Evolutionary conservation across 495 filamentous ascomycete species (phyloP), one percentile per base, ranked within the genome.

Genomic region (Tuber brumale): DNA sequence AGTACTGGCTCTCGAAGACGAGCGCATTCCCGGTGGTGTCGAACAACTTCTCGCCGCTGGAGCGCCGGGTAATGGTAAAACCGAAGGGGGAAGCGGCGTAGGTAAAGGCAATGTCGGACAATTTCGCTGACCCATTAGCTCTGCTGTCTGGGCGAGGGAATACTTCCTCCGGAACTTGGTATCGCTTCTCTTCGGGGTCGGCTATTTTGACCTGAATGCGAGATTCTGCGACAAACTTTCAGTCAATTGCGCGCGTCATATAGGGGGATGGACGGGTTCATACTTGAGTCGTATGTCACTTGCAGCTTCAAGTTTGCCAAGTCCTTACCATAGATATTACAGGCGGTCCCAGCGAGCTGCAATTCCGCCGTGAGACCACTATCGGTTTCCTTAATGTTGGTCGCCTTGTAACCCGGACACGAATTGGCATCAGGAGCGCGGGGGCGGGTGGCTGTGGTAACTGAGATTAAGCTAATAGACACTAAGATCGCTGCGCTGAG

Each of bases 191-290:
- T n/a, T 87, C 89, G 39, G 88, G 85, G 84, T 96, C 93, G 75
- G 91, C 89, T 75, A 97, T 94, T 82, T 92, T 90, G 78, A 96
- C 91, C 83, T 95, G 93, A 16, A 96, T 89, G 27, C 93, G 91
- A 41, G 87, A 86, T 57, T 92, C 92, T 94, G 69, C 14, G 46
- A 42, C 42, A 43, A 44, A 35, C 1, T n/a, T 19, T 71, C 31
- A 72, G 39, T 37, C 71, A 76, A 84, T 73, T 79, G 75, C 45
- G n/a, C 72, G 27, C 57, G 44, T 23, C 19, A n/a, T 18, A 35
- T 23, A 39, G 0, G 66, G 18, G 37, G 43, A 31, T 41, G 45
- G 37, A 31, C 44, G 45, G 37, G 44, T 45, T 86, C 88, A 84
- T 80, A 94, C 92, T 88, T 10, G 89, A 90, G 81, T 95, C 90